Evolutionary conservation across 768 basidiomycete genomes (phyloP), one percentile per base, ranked within the genome.

Genomic region (Arthromyces matolae): DNA sequence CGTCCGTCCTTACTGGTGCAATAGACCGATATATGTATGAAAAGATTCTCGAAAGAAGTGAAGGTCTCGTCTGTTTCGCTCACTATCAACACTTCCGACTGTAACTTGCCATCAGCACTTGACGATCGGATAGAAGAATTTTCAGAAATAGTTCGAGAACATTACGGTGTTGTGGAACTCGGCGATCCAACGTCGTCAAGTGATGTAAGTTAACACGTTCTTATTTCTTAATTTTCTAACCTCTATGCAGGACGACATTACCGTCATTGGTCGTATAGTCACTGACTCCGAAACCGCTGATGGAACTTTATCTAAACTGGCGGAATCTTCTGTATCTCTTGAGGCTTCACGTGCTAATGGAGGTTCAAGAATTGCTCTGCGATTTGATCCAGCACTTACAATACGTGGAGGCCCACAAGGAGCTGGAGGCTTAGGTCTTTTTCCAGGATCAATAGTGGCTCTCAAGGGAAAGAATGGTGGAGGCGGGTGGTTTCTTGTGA

Each of bases 1-100:
- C 12, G 4, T 36, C 22, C 37, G 27, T 13, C 39, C 22, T 45
- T 9, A 54, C 39, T 37, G 10, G 8, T 18, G 20, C 31, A 29
- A 20, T 55, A 90, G 87, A 85, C 75, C 80, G 89, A 23, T 98
- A 97, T 64, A 94, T 95, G 93, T 93, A 89, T 60, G 93, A 97
- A 65, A 93, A 90, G 68, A 75, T 87, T 20, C 80, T 81, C 2
- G 89, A 89, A 60, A 74, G 93, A 37, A 86, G 90, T 52, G 86
- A 86, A 75, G 83, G 93, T 91, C 55, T 40, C 64, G 14, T 2
- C 56, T 9, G 34, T 29, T 42, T 22, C 22, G 25, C 19, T 19
- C n/a, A 9, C 36, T 13, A 20, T 19, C 20, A 14, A 23, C 20
- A 28, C 42, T 47, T 36, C 52, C 37, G 3, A 13, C 47, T 25